A percentile compares a stretch with the other conserved stretches of the same genome.
Conservation (phyloP, 2,329 filamentous ascomycete genomes). For the Cucurbitaria berberidis region DNA sequence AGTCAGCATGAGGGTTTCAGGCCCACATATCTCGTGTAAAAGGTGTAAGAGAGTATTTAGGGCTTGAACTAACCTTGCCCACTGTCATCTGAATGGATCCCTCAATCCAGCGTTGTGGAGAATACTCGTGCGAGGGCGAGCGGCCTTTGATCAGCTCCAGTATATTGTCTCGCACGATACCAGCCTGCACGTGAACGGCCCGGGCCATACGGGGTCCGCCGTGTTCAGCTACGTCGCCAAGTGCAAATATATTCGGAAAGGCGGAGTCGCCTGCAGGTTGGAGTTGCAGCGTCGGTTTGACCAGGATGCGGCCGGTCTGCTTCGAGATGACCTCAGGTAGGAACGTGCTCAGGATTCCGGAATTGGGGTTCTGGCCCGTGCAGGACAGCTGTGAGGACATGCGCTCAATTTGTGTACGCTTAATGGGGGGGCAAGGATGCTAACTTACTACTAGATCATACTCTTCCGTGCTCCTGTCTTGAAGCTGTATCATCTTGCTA, state of each 20-base stretch:
- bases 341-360: conserved; percentile 54
- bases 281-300: conserved; percentile 65
- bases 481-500: conserved; percentile 52
- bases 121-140: neutral
- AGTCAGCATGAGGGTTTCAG: neutral
- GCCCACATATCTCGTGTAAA: no score
- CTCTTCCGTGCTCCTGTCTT: conserved; percentile 53
- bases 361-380: conserved; percentile 65
- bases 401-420: neutral
- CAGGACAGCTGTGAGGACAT: conserved; percentile 43
- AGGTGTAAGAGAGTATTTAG: neutral
- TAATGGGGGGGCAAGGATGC: neutral
- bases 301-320: conserved; percentile 58
- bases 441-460: conserved; percentile 59
- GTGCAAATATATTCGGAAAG: conserved; percentile 63
- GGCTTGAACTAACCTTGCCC: neutral
- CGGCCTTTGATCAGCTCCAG: neutral
- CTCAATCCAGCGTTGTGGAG: neutral
- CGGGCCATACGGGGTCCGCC: conserved; percentile 61
- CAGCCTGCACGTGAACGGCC: conserved; percentile 61
- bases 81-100: neutral
- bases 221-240: conserved; percentile 67
- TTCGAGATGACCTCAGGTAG: conserved; percentile 54
- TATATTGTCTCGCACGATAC: conserved; percentile 15
- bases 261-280: conserved; percentile 44